phyloP scores from a whole-genome alignment of 345 rosid genomes.

The Sonneratia alba region DNA sequence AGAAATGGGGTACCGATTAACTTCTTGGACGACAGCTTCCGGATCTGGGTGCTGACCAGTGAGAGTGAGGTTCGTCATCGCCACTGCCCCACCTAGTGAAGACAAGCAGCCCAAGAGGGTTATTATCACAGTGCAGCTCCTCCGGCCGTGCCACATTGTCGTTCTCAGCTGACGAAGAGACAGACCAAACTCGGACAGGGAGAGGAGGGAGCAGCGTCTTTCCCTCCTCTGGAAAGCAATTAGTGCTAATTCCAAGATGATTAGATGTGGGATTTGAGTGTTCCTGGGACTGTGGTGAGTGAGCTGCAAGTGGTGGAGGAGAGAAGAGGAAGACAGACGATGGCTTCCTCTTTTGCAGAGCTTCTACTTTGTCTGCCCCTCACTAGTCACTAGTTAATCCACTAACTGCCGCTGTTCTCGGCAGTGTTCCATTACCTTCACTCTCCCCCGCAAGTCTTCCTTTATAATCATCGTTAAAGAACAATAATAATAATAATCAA shows the following conservation, averaged over 20 bases:
- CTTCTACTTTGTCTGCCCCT: not conserved
- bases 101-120: conserved; percentile 31
- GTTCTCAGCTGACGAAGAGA: not conserved
- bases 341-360: not conserved
- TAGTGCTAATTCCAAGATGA: not conserved
- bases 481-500: not conserved
- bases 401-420: not conserved
- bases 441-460: not conserved
- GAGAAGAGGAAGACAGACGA: not conserved
- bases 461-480: conserved; percentile 1
- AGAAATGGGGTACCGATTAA: conserved; percentile 49
- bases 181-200: not conserved
- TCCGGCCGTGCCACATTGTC: conserved; percentile 16
- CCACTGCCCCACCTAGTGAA: conserved; percentile 29
- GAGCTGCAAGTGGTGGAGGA: too few relatives aligned
- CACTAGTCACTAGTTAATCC: not conserved
- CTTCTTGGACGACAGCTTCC: conserved; percentile 62
- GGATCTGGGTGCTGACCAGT: conserved; percentile 67
- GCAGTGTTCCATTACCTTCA: not conserved
- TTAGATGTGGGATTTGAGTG: not conserved
- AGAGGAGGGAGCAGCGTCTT: not conserved
- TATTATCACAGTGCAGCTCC: conserved; percentile 43
- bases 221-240: not conserved
- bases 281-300: not conserved
- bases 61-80: conserved; percentile 47